Conservation (phyloP, 495 filamentous ascomycete species). For the Apodospora peruviana region DNA sequence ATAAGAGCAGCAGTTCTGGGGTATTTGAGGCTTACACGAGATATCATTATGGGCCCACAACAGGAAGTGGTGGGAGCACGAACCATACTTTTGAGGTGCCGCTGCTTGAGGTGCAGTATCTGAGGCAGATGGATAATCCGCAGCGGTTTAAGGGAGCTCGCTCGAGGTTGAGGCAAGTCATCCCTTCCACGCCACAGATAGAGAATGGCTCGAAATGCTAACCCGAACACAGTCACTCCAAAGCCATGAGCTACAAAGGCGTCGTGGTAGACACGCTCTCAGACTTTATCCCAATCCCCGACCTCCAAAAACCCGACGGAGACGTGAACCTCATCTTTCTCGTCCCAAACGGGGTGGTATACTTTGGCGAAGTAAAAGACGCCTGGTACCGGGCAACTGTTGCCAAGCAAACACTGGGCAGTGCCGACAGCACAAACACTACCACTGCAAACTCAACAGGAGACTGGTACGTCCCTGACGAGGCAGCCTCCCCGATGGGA, state of each 20-base stretch:
- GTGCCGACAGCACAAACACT: background rate
- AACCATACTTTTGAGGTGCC: background rate
- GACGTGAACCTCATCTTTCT: background rate
- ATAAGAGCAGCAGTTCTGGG: background rate
- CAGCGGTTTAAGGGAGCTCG: background rate
- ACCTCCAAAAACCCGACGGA: background rate
- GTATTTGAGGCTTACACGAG: background rate
- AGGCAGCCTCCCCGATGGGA: slow-evolving; percentile 5
- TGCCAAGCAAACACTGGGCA: background rate
- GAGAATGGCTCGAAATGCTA: no score
- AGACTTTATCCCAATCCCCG: background rate
- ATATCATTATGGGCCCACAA: slow-evolving; percentile 2
- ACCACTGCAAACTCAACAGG: background rate
- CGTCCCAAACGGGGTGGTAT: background rate
- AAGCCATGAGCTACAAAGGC: no score
- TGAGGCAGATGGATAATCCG: background rate
- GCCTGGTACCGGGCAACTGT: slow-evolving; percentile 1
- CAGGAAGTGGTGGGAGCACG: no score
- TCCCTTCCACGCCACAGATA: no score
- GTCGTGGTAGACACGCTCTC: no score
- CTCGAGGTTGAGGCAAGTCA: background rate
- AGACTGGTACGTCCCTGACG: background rate
- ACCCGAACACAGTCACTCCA: no score
- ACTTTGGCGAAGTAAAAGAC: background rate
- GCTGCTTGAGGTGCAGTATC: background rate